Evolutionary conservation across 208 protist species (phyloP), one percentile per base, ranked within the genome.

Genomic region (Leishmania guyanensis): DNA sequence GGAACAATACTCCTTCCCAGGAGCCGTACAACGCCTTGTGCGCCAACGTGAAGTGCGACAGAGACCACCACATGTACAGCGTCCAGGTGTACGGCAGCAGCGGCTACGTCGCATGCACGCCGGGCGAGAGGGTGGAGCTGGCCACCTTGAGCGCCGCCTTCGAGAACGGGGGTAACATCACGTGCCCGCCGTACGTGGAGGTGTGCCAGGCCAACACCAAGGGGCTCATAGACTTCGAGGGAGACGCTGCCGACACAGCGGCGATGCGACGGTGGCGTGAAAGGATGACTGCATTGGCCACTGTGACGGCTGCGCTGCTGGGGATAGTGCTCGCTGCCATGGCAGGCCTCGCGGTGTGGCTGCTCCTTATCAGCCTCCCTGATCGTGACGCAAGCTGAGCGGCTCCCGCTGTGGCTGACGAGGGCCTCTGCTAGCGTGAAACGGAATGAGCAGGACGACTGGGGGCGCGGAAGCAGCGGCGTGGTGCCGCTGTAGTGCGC

Each of bases 41-140:
- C n/a, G 71, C 51, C 50, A 60, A 75, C 71, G 50, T 75, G 48
- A 46, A 8, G 71, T 75, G 71, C 10, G 71, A 75, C 71, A 36
- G 16, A 17, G n/a, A 50, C 12, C 43, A 36, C 0, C 46, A 5
- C 10, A 53, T 9, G 51, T 75, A 62, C 71, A n/a, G 51, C n/a
- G 29, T 75, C 14, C 71, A 60, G 50, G 71, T 75, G 71, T 1
- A 6, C n/a, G 71, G 71, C 48, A 75, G 46, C 50, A 75, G 0
- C 0, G 26, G 10, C n/a, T 75, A 75, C 50, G 16, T 10, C 0
- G n/a, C 5, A 26, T 75, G 71, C 71, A 75, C 46, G 10, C 71
- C 71, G 5, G 46, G 46, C 29, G 3, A 60, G 3, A 17, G 29
- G 0, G 50, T 75, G 0, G 8, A 22, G 5, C 14, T 75, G 48